Evolutionary conservation across 169 alveolate genomes (phyloP).

Genomic region (Cryptosporidium andersoni): DNA sequence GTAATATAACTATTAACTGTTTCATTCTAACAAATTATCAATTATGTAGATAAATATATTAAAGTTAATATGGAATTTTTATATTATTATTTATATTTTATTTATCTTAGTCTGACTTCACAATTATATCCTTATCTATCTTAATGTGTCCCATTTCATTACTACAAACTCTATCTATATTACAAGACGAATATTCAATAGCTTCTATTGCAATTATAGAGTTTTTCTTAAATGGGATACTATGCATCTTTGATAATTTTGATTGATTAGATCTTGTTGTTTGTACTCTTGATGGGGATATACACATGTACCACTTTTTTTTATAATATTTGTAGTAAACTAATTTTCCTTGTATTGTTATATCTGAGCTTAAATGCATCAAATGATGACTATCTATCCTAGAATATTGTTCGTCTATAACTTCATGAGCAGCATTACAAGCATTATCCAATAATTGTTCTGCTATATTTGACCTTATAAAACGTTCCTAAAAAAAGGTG

Average conservation of each 20-base stretch:
- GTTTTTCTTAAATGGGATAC: slow-evolving; percentile 11
- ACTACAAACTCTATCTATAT: neutral
- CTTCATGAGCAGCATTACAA: slow-evolving; percentile 64
- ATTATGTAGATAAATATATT: no score
- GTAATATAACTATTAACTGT: neutral
- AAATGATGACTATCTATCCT: neutral
- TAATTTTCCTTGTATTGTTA: slow-evolving; percentile 49
- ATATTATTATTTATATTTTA: no score
- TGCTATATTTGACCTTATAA: slow-evolving; percentile 55
- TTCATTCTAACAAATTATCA: no score
- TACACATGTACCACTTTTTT: slow-evolving; percentile 49
- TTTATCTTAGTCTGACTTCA: no score
- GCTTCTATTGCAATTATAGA: slow-evolving; percentile 34
- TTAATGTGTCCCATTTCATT: neutral
- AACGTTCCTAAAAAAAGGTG: slow-evolving; percentile 19
- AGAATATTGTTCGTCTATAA: neutral
- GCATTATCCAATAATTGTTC: slow-evolving; percentile 51
- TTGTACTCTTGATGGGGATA: slow-evolving; percentile 5
- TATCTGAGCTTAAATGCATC: slow-evolving; percentile 20
- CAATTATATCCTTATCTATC: neutral
- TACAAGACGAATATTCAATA: slow-evolving; percentile 7
- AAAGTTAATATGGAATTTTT: no score
- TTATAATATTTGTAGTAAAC: slow-evolving; percentile 46
- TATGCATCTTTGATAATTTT: neutral
- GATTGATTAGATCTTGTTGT: slow-evolving; percentile 7